Evolutionary conservation across 169 alveolate genomes (phyloP), one percentile per base, ranked within the genome.

Genomic region (Cryptosporidium ryanae): DNA sequence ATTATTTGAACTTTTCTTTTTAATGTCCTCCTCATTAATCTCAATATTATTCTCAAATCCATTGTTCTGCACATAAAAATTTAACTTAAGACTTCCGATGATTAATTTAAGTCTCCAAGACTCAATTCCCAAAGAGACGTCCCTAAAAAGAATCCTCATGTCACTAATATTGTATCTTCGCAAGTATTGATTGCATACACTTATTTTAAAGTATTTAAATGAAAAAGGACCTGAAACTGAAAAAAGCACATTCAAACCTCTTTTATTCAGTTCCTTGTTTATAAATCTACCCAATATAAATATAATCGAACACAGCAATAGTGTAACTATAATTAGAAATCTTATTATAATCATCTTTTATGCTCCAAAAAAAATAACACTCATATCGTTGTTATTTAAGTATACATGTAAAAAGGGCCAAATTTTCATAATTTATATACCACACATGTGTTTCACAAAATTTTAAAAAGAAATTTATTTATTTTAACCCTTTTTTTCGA

Each of bases 41-140:
- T 6, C 13, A 66, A n/a, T 43, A 27, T 34, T 46, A n/a, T 66
- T 13, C 21, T 25, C 34, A 44, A 43, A 23, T 0, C 5, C 67
- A 46, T n/a, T 43, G 66, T n/a, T 68, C 15, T 50, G 15, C 15
- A 38, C 32, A 23, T 31, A 54, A 68, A 15, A 68, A 25, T 17
- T 44, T 18, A 46, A 52, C 3, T 68, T 12, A 49, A 46, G 17
- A 15, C 55, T 52, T 50, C 32, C 5, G 21, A 68, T 31, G 8
- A 32, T 25, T 21, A 68, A 15, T 31, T n/a, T 68, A 21, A 68
- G 55, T 15, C 52, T 68, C 83, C 83, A 68, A n/a, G 65, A 52
- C 23, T 49, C 54, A 52, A 68, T 21, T 29, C 50, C 25, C 1
- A 68, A 13, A 4, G 83, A 68, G 31, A 68, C 55, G 12, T 52